A percentile compares a stretch with the other conserved stretches of the same genome.
Evolutionary conservation across 805 yeast genomes (phyloP).

Genomic region (Lipomyces starkeyi): DNA sequence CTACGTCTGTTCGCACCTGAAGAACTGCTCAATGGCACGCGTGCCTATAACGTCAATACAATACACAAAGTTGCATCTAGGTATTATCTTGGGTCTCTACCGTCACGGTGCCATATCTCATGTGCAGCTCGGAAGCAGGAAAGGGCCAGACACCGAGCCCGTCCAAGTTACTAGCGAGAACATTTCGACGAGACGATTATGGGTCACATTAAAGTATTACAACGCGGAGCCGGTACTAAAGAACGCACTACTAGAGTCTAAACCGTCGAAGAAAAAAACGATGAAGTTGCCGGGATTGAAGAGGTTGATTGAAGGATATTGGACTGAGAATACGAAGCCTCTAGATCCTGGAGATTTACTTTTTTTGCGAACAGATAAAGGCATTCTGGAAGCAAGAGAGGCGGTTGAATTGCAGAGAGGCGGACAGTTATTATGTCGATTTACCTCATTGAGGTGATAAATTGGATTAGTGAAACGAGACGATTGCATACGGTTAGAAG

Average conservation of each 20-base stretch:
- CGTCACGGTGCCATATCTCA: constrained; percentile 88
- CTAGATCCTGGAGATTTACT: constrained; percentile 88
- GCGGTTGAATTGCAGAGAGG: constrained; percentile 74
- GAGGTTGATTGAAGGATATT: constrained; percentile 75
- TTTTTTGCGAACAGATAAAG: constrained; percentile 61
- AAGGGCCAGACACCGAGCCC: constrained; percentile 74
- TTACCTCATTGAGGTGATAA: constrained; percentile 6
- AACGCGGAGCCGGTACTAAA: constrained; percentile 77
- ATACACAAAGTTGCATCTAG: constrained; percentile 79
- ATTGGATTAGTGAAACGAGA: background rate
- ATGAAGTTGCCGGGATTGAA: constrained; percentile 68
- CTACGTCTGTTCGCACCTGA: constrained; percentile 84
- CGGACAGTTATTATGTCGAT: constrained; percentile 75
- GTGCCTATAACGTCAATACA: constrained; percentile 80
- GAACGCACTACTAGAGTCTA: constrained; percentile 73
- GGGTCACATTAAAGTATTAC: constrained; percentile 91
- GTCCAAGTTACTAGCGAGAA: constrained; percentile 67
- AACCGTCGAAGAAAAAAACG: constrained; percentile 79
- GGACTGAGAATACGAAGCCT: constrained; percentile 77
- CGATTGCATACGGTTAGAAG: background rate
- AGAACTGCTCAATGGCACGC: constrained; percentile 81
- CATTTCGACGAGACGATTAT: constrained; percentile 80
- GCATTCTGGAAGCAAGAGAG: constrained; percentile 77
- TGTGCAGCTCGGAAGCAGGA: constrained; percentile 79
- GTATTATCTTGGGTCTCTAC: constrained; percentile 81